Evolutionary conservation across 176 grass and related monocot species (phyloP), one percentile per base, ranked within the genome.

Genomic region (Oryza glaberrima): DNA sequence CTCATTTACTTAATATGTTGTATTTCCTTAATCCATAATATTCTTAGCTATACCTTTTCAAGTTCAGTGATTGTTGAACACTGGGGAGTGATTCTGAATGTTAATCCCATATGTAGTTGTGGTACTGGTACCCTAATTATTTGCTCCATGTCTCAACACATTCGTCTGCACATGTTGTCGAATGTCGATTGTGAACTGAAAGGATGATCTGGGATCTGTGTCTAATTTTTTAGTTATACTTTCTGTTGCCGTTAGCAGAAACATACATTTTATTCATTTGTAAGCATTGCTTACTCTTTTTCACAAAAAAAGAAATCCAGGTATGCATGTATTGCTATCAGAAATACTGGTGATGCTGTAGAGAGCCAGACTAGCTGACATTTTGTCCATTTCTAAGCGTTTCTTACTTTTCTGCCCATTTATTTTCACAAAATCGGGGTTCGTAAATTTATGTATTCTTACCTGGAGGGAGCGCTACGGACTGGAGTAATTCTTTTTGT

Each of bases 1-100:
- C 82, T 80, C 63, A 85, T 75, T 89, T 85, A 75, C 26, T 85
- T 75, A 16, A 65, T 77, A 58, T 70, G 77, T 64, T 81, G 69
- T 64, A 89, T 69, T 79, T 68, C 13, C 70, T 26, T 75, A 22
- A 81, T 86, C 15, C n/a, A 69, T 23, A 54, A 32, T 64, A 77
- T 69, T 51, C 3, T 77, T 22, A 3, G 7, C 38, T 69, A 69
- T 60, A 69, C 67, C 47, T 38, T 84, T 9, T 3, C 5, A 0
- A 65, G 14, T 65, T 16, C 30, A 14, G 32, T 77, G 7, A 28
- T 69, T 80, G 56, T 87, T 23, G 52, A 75, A 86, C 16, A 66
- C 48, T 34, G 26, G 26, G 52, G 44, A 77, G 19, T 63, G 73
- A 19, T 34, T 46, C 40, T n/a, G 38, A 74, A 48, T 11, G 6